phyloP scores from a whole-genome alignment of 2,329 filamentous ascomycete genomes.

The Colletotrichum truncatum region DNA sequence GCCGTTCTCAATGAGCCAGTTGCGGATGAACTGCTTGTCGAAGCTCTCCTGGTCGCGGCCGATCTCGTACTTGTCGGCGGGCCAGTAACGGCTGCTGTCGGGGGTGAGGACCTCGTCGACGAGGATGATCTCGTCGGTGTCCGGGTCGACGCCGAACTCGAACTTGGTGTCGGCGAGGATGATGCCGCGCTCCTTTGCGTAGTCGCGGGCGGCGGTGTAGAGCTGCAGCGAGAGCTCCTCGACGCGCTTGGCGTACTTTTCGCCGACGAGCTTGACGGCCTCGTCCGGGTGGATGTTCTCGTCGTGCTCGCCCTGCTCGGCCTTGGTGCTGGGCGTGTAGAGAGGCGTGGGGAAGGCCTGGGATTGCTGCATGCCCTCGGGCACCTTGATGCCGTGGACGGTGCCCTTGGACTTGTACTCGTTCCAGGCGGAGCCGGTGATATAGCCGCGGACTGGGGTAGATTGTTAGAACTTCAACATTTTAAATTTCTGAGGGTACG shows the following conservation, averaged over 20 bases:
- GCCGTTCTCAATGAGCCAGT: constrained; percentile 80
- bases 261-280: constrained; percentile 71
- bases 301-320: constrained; percentile 79
- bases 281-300: constrained; percentile 84
- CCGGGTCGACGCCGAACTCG: constrained; percentile 74
- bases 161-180: constrained; percentile 74
- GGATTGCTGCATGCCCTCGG: constrained; percentile 75
- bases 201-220: constrained; percentile 70
- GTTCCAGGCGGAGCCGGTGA: constrained; percentile 85
- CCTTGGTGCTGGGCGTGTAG: constrained; percentile 85
- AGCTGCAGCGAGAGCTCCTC: constrained; percentile 71
- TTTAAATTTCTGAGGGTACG: background rate
- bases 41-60: constrained; percentile 84
- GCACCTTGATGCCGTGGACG: constrained; percentile 79
- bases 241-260: constrained; percentile 70
- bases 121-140: constrained; percentile 73
- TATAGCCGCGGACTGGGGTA: constrained; percentile 79
- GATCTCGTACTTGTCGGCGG: constrained; percentile 73
- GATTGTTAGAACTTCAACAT: constrained; percentile 27
- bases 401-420: constrained; percentile 79
- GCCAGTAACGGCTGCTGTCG: constrained; percentile 89
- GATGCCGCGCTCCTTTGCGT: constrained; percentile 73
- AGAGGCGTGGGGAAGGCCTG: constrained; percentile 74
- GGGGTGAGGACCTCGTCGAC: constrained; percentile 88
- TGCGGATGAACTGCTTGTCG: constrained; percentile 85